A percentile compares a stretch with the other conserved stretches of the same genome.
These are phyloP conservation scores for Brassica nigra DNA, from an alignment of 345 rosid genomes.

Conservation along the genomic window DNA sequence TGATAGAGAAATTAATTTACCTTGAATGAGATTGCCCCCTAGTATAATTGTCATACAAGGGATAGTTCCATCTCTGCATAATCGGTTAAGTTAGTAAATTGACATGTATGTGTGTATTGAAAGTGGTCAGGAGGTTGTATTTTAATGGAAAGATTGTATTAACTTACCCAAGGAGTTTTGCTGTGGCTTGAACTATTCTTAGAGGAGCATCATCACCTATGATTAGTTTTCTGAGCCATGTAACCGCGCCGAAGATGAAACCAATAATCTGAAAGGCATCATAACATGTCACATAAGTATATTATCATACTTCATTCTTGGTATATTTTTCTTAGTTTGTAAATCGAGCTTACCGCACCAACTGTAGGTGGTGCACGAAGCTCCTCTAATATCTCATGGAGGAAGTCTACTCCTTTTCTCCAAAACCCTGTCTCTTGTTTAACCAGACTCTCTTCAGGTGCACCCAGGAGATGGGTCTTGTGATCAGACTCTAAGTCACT, in stretches of 20 bases:
- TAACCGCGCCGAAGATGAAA: conserved; percentile 68
- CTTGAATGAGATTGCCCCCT: conserved; percentile 94
- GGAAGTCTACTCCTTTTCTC: conserved; percentile 44
- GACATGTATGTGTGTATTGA: conserved; percentile 4
- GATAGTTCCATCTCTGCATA: conserved; percentile 78
- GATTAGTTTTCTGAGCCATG: conserved; percentile 71
- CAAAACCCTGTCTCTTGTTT: conserved; percentile 43
- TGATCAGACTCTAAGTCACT: conserved; percentile 52
- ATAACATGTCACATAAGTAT: conserved; percentile 16
- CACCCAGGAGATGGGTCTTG: conserved; percentile 58
- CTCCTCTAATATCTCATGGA: conserved; percentile 69
- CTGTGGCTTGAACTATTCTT: conserved; percentile 70
- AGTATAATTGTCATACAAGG: conserved; percentile 89
- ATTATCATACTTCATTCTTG: not conserved
- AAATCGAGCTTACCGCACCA: conserved; percentile 63
- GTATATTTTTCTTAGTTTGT: not conserved
- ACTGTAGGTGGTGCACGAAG: conserved; percentile 82
- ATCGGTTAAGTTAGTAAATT: conserved; percentile 11
- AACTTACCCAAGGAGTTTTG: conserved; percentile 77
- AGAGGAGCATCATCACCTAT: conserved; percentile 78
- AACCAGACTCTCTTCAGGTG: conserved; percentile 9
- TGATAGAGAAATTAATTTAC: conserved; percentile 36
- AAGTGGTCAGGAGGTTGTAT: conserved; percentile 2
- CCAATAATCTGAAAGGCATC: conserved; percentile 64
- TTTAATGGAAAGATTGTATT: conserved; percentile 2